Evolutionary conservation across 2,329 filamentous ascomycete genomes (phyloP).

Genomic region (Cladobotryum mycophilum): DNA sequence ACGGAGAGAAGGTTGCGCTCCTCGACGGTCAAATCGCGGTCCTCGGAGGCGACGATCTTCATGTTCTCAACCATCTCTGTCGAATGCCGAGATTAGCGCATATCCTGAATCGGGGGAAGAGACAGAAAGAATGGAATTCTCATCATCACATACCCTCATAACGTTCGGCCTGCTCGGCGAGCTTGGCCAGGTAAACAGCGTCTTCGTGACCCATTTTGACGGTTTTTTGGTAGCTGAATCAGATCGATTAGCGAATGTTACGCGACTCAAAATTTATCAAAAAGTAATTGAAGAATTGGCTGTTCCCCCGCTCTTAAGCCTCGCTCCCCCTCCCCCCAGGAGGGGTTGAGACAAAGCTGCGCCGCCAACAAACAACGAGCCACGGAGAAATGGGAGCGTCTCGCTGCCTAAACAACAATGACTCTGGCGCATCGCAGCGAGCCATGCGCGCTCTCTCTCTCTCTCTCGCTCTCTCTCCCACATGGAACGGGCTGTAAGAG

Average conservation of each 20-base stretch:
- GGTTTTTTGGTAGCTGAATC: constrained; percentile 17
- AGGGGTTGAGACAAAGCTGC: constrained; percentile 9
- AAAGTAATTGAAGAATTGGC: neutral
- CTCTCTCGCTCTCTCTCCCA: neutral
- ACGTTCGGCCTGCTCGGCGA: constrained; percentile 99
- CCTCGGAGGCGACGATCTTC: constrained; percentile 92
- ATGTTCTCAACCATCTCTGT: constrained; percentile 99
- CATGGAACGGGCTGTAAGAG: constrained; percentile 1
- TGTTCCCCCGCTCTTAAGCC: constrained; percentile 11
- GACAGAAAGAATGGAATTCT: constrained; percentile 2
- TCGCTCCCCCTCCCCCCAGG: too few species aligned
- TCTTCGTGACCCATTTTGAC: constrained; percentile 97
- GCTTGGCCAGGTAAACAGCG: constrained; percentile 98
- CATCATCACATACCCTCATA: constrained; percentile 76
- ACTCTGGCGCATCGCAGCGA: constrained; percentile 6
- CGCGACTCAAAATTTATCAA: neutral
- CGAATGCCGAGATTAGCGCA: constrained; percentile 19
- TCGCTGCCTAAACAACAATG: neutral
- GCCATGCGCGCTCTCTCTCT: neutral
- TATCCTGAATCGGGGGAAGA: neutral
- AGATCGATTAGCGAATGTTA: constrained; percentile 7
- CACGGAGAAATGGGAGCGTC: neutral
- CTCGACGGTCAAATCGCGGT: constrained; percentile 79
- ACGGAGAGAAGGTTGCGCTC: constrained; percentile 97
- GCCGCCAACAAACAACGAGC: constrained; percentile 8